Conservation (phyloP, 345 rosid genomes). For the Draba incana region DNA sequence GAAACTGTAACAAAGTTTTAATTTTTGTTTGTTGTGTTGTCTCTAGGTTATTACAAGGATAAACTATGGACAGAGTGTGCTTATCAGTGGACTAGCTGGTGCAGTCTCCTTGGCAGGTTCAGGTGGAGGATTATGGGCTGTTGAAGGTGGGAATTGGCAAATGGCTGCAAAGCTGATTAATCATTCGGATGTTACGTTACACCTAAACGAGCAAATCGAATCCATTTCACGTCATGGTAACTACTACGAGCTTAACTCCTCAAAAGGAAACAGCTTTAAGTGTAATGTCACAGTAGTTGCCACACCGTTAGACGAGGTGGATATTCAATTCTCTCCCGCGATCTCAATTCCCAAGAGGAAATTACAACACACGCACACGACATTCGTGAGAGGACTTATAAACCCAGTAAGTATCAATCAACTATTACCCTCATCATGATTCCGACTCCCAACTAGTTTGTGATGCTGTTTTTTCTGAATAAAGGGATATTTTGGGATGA, state of each 20-base stretch:
- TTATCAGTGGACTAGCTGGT: slow-evolving; percentile 92
- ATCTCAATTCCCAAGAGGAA: slow-evolving; percentile 73
- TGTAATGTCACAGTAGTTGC: slow-evolving; percentile 78
- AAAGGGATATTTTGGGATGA: slow-evolving; percentile 80
- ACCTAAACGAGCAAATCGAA: slow-evolving; percentile 67
- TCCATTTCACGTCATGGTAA: slow-evolving; percentile 62
- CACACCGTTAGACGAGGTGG: slow-evolving; percentile 78
- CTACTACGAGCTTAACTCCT: slow-evolving; percentile 81
- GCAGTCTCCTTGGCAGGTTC: slow-evolving; percentile 98
- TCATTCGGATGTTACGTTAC: slow-evolving; percentile 66
- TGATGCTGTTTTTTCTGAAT: slow-evolving; percentile 32
- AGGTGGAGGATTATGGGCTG: slow-evolving; percentile 83
- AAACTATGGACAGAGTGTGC: slow-evolving; percentile 86
- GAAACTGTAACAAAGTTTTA: not conserved
- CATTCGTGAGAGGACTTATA: slow-evolving; percentile 84
- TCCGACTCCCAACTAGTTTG: slow-evolving; percentile 7
- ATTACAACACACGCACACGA: slow-evolving; percentile 90
- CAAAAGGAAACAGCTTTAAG: slow-evolving; percentile 60
- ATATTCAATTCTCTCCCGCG: slow-evolving; percentile 66
- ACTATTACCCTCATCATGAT: not conserved
- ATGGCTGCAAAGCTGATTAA: slow-evolving; percentile 83
- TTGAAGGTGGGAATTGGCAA: slow-evolving; percentile 96
- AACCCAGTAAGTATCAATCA: slow-evolving; percentile 66
- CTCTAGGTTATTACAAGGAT: slow-evolving; percentile 83
- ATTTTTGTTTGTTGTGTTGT: not conserved